These are phyloP conservation scores for Phylloporus rhodoxanthus DNA, from an alignment of 768 basidiomycete species.

Conservation along the genomic window DNA sequence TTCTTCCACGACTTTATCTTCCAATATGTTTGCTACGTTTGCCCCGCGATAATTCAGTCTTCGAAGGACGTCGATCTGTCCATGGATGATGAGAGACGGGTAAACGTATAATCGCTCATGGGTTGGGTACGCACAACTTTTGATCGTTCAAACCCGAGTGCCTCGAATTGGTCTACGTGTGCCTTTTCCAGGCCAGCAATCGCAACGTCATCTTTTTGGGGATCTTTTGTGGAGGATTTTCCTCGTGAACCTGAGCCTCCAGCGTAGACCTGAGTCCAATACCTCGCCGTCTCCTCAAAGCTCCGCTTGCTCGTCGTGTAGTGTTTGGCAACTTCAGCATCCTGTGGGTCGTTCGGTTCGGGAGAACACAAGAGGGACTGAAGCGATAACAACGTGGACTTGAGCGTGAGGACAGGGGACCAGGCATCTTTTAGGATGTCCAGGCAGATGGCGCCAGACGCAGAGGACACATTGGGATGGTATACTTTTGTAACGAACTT, in stretches of 20 bases:
- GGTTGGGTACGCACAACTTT: constrained; percentile 68
- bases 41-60: constrained; percentile 82
- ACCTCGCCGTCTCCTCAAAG: constrained; percentile 88
- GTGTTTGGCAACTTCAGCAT: constrained; percentile 97
- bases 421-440: constrained; percentile 86
- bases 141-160: constrained; percentile 71
- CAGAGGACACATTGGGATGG: constrained; percentile 93
- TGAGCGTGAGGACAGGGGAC: constrained; percentile 92
- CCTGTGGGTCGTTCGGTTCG: constrained; percentile 94
- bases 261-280: constrained; percentile 93
- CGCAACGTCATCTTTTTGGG: constrained; percentile 43
- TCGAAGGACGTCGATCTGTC: constrained; percentile 80
- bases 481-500: constrained; percentile 96
- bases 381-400: constrained; percentile 91
- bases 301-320: constrained; percentile 82
- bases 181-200: constrained; percentile 77
- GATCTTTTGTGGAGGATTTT: constrained; percentile 28
- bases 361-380: constrained; percentile 91
- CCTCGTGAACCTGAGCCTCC: constrained; percentile 55
- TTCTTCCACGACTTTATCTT: constrained; percentile 84
- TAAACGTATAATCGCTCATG: neutral
- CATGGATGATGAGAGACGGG: neutral
- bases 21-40: constrained; percentile 73
- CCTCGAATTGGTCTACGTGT: constrained; percentile 80
- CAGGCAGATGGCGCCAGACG: constrained; percentile 91